Conservation (phyloP, 2,329 filamentous ascomycete species). For the Ceratocystis lukuohia region DNA sequence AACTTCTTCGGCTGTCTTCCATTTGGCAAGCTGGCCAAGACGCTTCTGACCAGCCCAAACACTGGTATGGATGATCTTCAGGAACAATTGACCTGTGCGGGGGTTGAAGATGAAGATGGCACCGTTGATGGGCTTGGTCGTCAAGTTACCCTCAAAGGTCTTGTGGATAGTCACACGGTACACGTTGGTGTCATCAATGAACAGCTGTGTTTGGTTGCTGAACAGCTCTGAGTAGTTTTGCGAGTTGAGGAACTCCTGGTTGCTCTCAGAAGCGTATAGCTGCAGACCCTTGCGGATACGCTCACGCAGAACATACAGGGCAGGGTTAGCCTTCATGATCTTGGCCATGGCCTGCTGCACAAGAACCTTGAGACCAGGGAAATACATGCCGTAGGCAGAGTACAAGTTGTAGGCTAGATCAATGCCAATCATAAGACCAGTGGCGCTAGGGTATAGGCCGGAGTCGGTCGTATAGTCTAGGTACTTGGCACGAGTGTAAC, state of each 20-base stretch:
- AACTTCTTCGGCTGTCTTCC: slow-evolving; percentile 99
- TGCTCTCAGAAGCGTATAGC: slow-evolving; percentile 94
- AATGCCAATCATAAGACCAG: slow-evolving; percentile 93
- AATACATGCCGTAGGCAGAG: slow-evolving; percentile 96
- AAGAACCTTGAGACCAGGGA: slow-evolving; percentile 89
- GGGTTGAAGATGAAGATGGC: slow-evolving; percentile 99
- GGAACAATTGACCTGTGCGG: slow-evolving; percentile 89
- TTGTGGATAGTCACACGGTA: slow-evolving; percentile 99
- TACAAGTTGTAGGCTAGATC: slow-evolving; percentile 97
- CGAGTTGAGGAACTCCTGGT: slow-evolving; percentile 97
- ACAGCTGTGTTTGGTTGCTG: slow-evolving; percentile 96
- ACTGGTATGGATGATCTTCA: slow-evolving; percentile 99
- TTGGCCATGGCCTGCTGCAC: slow-evolving; percentile 98
- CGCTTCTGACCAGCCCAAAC: slow-evolving; percentile 99
- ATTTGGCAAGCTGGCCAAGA: slow-evolving; percentile 94
- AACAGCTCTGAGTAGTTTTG: slow-evolving; percentile 99
- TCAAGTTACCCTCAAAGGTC: slow-evolving; percentile 97
- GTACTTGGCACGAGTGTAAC: slow-evolving; percentile 95
- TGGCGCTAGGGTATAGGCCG: slow-evolving; percentile 95
- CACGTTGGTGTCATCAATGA: slow-evolving; percentile 98
- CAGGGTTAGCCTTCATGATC: slow-evolving; percentile 98
- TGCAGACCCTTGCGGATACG: slow-evolving; percentile 97
- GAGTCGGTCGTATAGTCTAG: slow-evolving; percentile 97
- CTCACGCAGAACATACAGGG: slow-evolving; percentile 87
- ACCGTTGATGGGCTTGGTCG: slow-evolving; percentile 97